phyloP scores from a whole-genome alignment of 2,329 filamentous ascomycete genomes.

The Ascochyta viciae-villosae region DNA sequence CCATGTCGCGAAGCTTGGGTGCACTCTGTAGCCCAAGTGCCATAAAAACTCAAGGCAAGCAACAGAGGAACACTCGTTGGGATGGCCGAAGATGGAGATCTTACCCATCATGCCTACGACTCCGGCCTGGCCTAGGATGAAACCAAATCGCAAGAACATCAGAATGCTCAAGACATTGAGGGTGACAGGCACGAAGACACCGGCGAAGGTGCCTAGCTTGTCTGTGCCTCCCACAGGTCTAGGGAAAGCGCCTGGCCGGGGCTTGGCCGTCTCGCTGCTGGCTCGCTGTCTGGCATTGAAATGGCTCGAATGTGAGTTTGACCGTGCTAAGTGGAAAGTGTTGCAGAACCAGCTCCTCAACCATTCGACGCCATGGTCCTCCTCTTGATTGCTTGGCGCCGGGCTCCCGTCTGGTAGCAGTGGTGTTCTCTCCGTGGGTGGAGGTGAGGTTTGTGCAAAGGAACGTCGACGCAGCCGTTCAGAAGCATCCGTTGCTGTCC shows the following conservation, averaged over 20 bases:
- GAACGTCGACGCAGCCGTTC: constrained; percentile 54
- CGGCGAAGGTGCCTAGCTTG: constrained; percentile 74
- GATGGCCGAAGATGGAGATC: constrained; percentile 25
- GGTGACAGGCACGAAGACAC: constrained; percentile 83
- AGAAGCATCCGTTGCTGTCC: constrained; percentile 54
- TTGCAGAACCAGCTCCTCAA: constrained; percentile 36
- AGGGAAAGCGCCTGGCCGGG: constrained; percentile 48
- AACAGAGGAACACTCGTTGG: background rate
- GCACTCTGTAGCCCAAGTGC: background rate
- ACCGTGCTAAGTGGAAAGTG: constrained; percentile 22
- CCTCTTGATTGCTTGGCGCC: constrained; percentile 19
- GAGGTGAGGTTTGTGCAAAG: constrained; percentile 34
- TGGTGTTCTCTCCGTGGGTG: constrained; percentile 44
- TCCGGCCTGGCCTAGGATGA: constrained; percentile 81
- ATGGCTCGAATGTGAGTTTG: constrained; percentile 14
- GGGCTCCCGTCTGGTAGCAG: constrained; percentile 27
- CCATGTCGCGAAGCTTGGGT: no score
- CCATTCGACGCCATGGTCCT: constrained; percentile 28
- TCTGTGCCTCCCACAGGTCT: constrained; percentile 53
- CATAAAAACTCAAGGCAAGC: background rate
- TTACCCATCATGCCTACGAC: constrained; percentile 80
- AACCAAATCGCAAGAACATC: constrained; percentile 89
- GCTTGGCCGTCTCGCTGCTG: constrained; percentile 34
- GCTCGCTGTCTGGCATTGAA: constrained; percentile 33
- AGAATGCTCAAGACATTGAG: constrained; percentile 89